Base-by-base conservation (phyloP, 2,329 filamentous ascomycete species). In the Fusarium buxicola region DNA sequence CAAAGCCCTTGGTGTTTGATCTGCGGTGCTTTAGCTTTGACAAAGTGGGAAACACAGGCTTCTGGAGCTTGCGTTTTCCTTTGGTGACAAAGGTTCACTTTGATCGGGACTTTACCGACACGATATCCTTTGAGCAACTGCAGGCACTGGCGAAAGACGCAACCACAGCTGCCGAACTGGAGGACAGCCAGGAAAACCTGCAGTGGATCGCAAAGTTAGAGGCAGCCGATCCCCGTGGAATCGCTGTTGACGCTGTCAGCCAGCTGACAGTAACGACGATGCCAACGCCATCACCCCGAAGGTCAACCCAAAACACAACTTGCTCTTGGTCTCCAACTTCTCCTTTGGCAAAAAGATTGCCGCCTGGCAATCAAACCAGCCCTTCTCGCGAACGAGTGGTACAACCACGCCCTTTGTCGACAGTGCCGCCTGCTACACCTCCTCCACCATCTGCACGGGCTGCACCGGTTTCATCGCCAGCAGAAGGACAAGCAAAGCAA, bases 1-100 rank as follows among this genome's bases (percentile, higher is more conserved):
- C 82, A 7, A 79, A 82, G 0, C 92, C 92, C 0, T 84, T 92
- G 16, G 86, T 97, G 0, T 91, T 93, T 53, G 94, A 96, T 66
- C 80, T 96, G 57, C 82, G 91, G 21, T 94, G 92, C 49, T 91
- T 92, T 60, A 89, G 89, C 1, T 97, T 93, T 66, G 90, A 92
- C 58, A 91, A 89, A 69, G 82, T 85, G 3, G 84, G 86, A 5
- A 89, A 90, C 69, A 87, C 86, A 12, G 82, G 82, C 1, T 93
- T 91, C 69, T 92, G 87, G 80, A 89, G 88, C 57, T 84, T 92
- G 48, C 84, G 93, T 2, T 96, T 96, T 69, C 90, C 93, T 2
- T 81, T 85, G 3, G 86, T 94, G 4, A 82, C 86, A 54, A 96
- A 94, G 70, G 81, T 96, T 9, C 92, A 96, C 68, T 85, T 83